Evolutionary conservation across 1,284 basidiomycete genomes (phyloP), one percentile per base, ranked within the genome.

Genomic region (Earliella scabrosa): DNA sequence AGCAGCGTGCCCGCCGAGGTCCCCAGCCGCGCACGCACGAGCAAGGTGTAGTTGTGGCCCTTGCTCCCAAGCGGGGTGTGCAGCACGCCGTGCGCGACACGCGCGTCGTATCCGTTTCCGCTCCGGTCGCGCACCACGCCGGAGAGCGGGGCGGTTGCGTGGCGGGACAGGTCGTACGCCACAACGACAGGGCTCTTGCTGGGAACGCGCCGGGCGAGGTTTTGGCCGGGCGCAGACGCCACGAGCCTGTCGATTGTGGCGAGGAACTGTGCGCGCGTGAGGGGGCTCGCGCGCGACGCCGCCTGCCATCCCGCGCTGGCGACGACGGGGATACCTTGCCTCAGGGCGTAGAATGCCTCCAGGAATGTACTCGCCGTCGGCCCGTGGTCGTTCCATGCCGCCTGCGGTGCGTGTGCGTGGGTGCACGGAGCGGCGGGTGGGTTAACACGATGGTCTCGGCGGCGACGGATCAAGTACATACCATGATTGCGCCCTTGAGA

Each of bases 31-130:
- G 63, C 57, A 50, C 61, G 60, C 49, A 73, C 46, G 24, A 68
- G 64, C 13, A 73, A 52, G 13, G 71, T 73, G 57, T 73, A 73
- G 53, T 72, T 67, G 46, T 66, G 66, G n/a, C 72, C 72, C 45
- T 71, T 72, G 54, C 70, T 71, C n/a, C 66, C 63, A 18, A 73
- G 62, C 54, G 69, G 70, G 21, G 71, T 73, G 46, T 47, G 55
- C 45, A 68, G 36, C 13, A 60, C 49, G 6, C 62, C 61, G 44
- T 54, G 39, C 0, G 21, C 26, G 41, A 63, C 20, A 11, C 35
- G 41, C 21, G 63, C 66, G 36, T 65, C 57, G 51, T 67, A 68
- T 11, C 64, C 63, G 48, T 68, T 66, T 21, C 64, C 66, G 54
- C 67, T 67, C 26, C 23, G 38, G 51, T 68, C 67, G 51, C 34